Evolutionary conservation across 345 rosid genomes (phyloP), one percentile per base, ranked within the genome.

Genomic region (Aegle marmelos): DNA sequence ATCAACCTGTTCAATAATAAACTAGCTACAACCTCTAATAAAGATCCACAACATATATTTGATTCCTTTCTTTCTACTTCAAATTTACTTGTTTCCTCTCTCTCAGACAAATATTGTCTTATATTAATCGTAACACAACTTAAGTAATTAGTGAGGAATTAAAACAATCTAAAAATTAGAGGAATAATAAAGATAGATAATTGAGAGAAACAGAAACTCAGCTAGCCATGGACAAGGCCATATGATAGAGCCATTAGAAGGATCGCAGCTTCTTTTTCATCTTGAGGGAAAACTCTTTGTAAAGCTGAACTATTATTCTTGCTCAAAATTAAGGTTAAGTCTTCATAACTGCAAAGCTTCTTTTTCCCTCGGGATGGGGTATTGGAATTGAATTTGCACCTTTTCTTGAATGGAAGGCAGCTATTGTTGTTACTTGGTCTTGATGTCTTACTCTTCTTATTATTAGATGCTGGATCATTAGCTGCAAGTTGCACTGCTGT

Each of bases 251-350:
- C 98, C 98, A 95, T 95, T 45, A 95, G 92, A 65, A 95, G 89
- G 82, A 95, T 86, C 16, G 99, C 99, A 22, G 95, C 99, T 85
- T 95, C 98, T 83, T 93, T 93, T 86, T 95, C 99, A 53, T 93
- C 99, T 80, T 92, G 98, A 72, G 98, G 98, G 79, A 93, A 95
- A 81, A 92, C 89, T 82, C 82, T 83, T 68, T 91, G 94, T 78
- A 85, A 91, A 67, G 92, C 86, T 10, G 97, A 88, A 45, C 50
- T 45, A 45, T 45, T 53, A 74, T 86, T 88, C 78, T 91, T 90
- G 80, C 91, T 91, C 86, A 93, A 78, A 85, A 87, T 89, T 60
- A 82, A 79, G 10, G 89, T 84, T 82, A 92, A 89, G 36, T 93
- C 99, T 82, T 93, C 97, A 37, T 92, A 92, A 76, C 50, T 45